Conservation (phyloP, 345 rosid species). For the Populus tremula region DNA sequence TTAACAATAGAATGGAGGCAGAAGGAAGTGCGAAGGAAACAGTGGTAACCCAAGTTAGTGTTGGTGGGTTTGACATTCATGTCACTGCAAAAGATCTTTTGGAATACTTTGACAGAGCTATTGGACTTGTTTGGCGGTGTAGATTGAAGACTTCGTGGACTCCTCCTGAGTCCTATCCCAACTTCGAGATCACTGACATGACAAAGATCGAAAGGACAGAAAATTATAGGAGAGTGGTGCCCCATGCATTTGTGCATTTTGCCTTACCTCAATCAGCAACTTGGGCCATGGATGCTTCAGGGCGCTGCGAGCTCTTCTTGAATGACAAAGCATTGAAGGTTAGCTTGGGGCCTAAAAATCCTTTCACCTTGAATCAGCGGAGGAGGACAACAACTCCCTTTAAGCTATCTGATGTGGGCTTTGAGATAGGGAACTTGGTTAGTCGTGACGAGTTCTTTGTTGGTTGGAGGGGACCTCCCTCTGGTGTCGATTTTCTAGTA, state of each 20-base stretch:
- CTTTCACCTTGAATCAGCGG: slow-evolving; percentile 57
- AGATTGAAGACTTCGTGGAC: slow-evolving; percentile 86
- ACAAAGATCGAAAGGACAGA: slow-evolving; percentile 27
- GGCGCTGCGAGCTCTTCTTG: slow-evolving; percentile 42
- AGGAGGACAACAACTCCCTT: slow-evolving; percentile 57
- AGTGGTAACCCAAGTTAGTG: slow-evolving; percentile 67
- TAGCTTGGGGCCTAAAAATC: slow-evolving; percentile 72
- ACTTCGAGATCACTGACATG: slow-evolving; percentile 40
- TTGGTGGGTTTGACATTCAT: slow-evolving; percentile 64
- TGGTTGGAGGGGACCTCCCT: slow-evolving; percentile 64
- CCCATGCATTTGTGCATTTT: slow-evolving; percentile 91
- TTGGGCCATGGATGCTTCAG: slow-evolving; percentile 50
- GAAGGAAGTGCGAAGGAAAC: slow-evolving; percentile 28
- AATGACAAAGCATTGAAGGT: slow-evolving; percentile 48
- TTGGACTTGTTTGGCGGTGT: slow-evolving; percentile 73
- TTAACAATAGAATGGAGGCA: slow-evolving; percentile 16
- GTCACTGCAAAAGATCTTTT: slow-evolving; percentile 59
- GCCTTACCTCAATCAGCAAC: slow-evolving; percentile 42
- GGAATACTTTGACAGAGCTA: slow-evolving; percentile 49
- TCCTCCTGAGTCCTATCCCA: slow-evolving; percentile 74
- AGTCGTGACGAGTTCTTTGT: slow-evolving; percentile 51
- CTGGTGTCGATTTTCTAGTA: slow-evolving; percentile 64
- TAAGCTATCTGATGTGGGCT: slow-evolving; percentile 46
- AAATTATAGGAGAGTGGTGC: slow-evolving; percentile 58
- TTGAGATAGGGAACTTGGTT: slow-evolving; percentile 67